phyloP scores from a whole-genome alignment of 2,329 filamentous ascomycete genomes.

The Ceratocystis destructans region DNA sequence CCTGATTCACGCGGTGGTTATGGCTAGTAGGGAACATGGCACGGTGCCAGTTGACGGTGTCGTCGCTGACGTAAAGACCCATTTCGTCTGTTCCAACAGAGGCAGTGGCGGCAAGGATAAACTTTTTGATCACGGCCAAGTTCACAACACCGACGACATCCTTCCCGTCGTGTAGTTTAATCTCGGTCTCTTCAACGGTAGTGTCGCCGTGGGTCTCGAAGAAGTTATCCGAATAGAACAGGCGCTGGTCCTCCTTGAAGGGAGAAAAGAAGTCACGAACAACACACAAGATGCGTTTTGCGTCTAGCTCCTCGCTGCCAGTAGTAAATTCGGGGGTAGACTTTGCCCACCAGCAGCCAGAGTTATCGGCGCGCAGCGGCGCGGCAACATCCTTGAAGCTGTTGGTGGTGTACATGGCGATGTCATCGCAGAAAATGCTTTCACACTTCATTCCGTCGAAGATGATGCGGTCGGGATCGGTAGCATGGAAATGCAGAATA shows the following conservation, averaged over 20 bases:
- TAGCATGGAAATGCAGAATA: conserved; percentile 64
- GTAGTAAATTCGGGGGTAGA: conserved; percentile 59
- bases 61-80: conserved; percentile 77
- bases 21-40: conserved; percentile 78
- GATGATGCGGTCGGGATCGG: conserved; percentile 71
- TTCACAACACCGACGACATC: conserved; percentile 69
- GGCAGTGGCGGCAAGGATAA: conserved; percentile 68
- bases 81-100: conserved; percentile 75
- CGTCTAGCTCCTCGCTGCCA: conserved; percentile 50
- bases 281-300: conserved; percentile 66
- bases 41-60: conserved; percentile 76
- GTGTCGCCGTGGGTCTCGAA: conserved; percentile 44
- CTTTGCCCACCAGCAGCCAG: conserved; percentile 80
- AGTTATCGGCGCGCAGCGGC: conserved; percentile 51
- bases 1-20: conserved; percentile 52
- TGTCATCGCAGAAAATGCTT: conserved; percentile 48
- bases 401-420: conserved; percentile 64
- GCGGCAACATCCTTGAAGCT: conserved; percentile 60
- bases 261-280: conserved; percentile 58
- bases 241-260: conserved; percentile 57
- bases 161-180: conserved; percentile 57
- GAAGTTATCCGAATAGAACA: conserved; percentile 71
- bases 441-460: conserved; percentile 63
- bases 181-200: conserved; percentile 53
- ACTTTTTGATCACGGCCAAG: conserved; percentile 73